Conservation (phyloP, 345 rosid genomes). For the Zanthoxylum bungeanum region DNA sequence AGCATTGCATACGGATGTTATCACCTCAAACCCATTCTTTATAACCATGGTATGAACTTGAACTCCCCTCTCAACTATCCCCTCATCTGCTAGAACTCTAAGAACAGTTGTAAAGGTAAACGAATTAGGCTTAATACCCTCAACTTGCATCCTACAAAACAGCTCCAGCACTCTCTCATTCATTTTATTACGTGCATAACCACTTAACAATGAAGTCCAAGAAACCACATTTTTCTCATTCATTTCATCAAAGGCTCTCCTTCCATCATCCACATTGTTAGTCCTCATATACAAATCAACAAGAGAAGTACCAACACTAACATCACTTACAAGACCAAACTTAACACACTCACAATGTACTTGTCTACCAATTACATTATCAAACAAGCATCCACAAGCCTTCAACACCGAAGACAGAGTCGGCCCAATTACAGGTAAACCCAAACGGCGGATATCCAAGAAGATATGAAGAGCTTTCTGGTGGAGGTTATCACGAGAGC, state of each 20-base stretch:
- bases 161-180: slow-evolving; percentile 41
- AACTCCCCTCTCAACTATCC: slow-evolving; percentile 45
- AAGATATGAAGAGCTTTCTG: slow-evolving; percentile 53
- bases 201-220: slow-evolving; percentile 81
- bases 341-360: slow-evolving; percentile 59
- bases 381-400: slow-evolving; percentile 53
- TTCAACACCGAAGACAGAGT: slow-evolving; percentile 65
- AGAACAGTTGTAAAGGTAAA: slow-evolving; percentile 63
- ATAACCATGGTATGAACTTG: slow-evolving; percentile 56
- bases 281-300: slow-evolving; percentile 75
- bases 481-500: slow-evolving; percentile 50
- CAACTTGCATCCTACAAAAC: slow-evolving; percentile 52
- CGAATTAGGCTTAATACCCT: slow-evolving; percentile 61
- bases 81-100: slow-evolving; percentile 58
- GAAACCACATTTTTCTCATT: slow-evolving; percentile 67
- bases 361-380: slow-evolving; percentile 51
- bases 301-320: slow-evolving; percentile 77
- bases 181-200: slow-evolving; percentile 51
- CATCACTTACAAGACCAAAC: slow-evolving; percentile 53
- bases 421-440: slow-evolving; percentile 48
- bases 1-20: slow-evolving; percentile 54
- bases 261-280: slow-evolving; percentile 48
- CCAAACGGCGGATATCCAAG: slow-evolving; percentile 42
- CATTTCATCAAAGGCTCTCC: slow-evolving; percentile 61
- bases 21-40: slow-evolving; percentile 55